Conservation (phyloP, 495 filamentous ascomycete genomes). For the Podospora australis region DNA sequence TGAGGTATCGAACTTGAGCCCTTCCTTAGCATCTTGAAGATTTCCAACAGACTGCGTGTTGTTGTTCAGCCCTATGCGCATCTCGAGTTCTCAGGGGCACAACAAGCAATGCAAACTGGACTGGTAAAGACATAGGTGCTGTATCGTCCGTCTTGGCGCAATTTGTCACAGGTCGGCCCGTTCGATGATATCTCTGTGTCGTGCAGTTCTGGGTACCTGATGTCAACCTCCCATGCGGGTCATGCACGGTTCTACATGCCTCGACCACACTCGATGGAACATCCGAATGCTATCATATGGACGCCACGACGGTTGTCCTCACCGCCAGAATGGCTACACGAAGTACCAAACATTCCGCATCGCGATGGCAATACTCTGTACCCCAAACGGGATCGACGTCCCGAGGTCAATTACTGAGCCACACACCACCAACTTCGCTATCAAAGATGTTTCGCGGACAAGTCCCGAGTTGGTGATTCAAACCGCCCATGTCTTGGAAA, state of each 20-base stretch:
- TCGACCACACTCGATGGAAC: background rate
- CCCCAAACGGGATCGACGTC: background rate
- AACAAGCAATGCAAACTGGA: no score
- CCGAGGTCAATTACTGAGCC: conserved; percentile 2
- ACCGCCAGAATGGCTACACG: background rate
- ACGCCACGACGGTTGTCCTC: background rate
- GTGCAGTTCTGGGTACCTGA: background rate
- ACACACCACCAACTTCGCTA: background rate
- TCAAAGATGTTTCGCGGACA: background rate
- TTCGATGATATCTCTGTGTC: background rate
- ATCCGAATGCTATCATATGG: background rate
- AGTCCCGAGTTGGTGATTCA: background rate
- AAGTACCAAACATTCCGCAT: background rate
- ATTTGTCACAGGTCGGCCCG: background rate
- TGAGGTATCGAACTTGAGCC: no score
- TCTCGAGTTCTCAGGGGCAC: no score
- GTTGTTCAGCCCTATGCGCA: no score
- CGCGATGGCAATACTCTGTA: background rate
- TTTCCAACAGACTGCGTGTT: no score
- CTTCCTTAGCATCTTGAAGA: no score
- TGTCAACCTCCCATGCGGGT: background rate
- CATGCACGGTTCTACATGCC: conserved; percentile 5
- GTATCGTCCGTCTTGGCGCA: background rate
- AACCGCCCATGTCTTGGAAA: no score
- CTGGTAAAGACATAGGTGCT: no score